These are phyloP conservation scores for Iberis pinnata DNA, from an alignment of 345 rosid genomes.

Conservation along the genomic window DNA sequence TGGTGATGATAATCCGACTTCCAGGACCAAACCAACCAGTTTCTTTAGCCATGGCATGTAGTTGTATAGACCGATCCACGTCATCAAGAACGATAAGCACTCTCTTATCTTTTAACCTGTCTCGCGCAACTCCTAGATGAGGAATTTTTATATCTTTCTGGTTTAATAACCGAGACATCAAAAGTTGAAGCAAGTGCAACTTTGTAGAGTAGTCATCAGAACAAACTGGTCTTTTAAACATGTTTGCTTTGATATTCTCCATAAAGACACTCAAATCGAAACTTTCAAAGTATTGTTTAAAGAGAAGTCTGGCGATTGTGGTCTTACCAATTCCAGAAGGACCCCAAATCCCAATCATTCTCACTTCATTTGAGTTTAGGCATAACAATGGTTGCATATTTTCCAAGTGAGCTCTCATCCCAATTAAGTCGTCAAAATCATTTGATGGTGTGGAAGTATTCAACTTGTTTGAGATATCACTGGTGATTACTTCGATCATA, in stretches of 20 bases:
- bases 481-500: background rate
- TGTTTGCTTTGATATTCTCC: background rate
- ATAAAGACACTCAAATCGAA: background rate
- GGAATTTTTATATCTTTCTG: background rate
- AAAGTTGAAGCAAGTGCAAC: background rate
- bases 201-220: background rate
- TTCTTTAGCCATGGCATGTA: background rate
- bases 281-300: background rate
- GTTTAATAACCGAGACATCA: background rate
- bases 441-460: background rate
- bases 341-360: background rate
- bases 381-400: background rate
- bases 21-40: background rate
- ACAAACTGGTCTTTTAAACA: background rate
- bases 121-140: background rate
- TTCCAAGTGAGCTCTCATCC: background rate
- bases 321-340: background rate
- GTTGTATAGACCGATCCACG: background rate
- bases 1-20: background rate
- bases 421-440: background rate
- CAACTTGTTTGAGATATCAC: background rate
- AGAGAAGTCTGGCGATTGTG: background rate
- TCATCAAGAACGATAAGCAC: background rate
- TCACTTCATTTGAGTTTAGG: background rate
- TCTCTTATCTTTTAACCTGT: background rate